Base-by-base conservation (phyloP, 371 early-diverging fungal genomes). In the Mortierella sp. region DNA sequence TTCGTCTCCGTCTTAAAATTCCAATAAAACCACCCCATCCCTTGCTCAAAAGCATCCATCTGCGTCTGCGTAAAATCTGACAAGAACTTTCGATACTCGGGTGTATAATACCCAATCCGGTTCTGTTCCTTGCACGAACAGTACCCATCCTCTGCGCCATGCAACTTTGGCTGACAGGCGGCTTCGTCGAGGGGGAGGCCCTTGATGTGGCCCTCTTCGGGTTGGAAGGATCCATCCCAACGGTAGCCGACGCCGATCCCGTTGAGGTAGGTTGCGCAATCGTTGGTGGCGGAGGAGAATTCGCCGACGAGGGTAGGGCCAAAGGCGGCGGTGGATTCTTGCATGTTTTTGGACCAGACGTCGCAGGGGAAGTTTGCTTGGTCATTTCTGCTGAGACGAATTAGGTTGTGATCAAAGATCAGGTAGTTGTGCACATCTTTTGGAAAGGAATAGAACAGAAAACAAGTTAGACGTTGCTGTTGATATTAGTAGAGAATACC, bases 11-110 rank as follows among this genome's bases (percentile, higher is more conserved):
- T 92, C 84, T 95, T 96, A 72, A 94, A 95, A 79, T 94, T 95
- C 96, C 96, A 96, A 74, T 94, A 95, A 79, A 95, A 93, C 95
- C 95, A 96, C 0, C 96, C 96, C 38, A 87, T 71, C 2, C 90
- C 82, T 65, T 77, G 85, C 77, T 91, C 91, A 76, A 89, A 93
- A 4, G 91, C 90, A 80, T 91, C 91, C 79, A 92, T 83, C 81
- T 93, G 93, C 0, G 88, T 83, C 81, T 88, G 88, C 0, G 90
- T 89, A 71, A 90, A 92, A 24, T 80, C 83, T 8, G 78, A 70
- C 73, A 90, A 74, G 68, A 81, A 89, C 29, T 87, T 65, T 0
- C 88, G 72, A 43, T 90, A 89, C 41, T 88, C 88, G 0, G 74
- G 49, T 18, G 87, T 80, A 77, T 87, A 93, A 0, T 60, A 43